Evolutionary conservation across 83 land plant genomes (phyloP).

Genomic region (Thuja plicata): DNA sequence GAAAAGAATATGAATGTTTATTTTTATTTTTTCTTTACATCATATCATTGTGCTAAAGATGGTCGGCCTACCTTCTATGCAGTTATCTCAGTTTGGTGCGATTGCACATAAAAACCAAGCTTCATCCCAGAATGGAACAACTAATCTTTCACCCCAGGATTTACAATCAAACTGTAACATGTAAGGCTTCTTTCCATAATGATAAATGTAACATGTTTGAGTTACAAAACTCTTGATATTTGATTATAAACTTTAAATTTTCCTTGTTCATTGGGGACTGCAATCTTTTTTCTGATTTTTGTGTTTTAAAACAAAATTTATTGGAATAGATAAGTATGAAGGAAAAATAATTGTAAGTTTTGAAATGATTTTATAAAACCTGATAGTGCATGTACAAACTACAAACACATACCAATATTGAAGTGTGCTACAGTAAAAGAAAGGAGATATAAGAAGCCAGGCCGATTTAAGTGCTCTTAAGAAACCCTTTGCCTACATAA

Average conservation of each 20-base stretch:
- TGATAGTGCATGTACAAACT: background rate
- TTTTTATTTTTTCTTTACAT: background rate
- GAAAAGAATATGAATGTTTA: background rate
- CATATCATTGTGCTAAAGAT: background rate
- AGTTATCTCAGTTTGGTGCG: constrained; percentile 94
- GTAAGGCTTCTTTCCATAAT: constrained; percentile 43
- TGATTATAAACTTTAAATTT: background rate
- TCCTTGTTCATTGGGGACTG: background rate
- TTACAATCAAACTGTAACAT: constrained; percentile 82
- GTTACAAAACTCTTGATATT: background rate
- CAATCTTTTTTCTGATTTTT: background rate
- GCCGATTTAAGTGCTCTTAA: background rate
- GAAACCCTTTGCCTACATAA: background rate
- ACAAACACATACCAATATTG: background rate
- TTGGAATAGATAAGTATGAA: background rate
- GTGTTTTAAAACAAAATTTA: background rate
- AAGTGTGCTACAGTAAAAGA: background rate
- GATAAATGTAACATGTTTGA: background rate
- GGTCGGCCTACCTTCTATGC: constrained; percentile 13
- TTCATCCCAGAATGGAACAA: constrained; percentile 74
- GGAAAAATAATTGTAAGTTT: background rate
- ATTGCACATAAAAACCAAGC: constrained; percentile 94
- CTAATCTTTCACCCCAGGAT: constrained; percentile 70
- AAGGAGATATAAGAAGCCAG: background rate
- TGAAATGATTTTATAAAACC: background rate